Evolutionary conservation across 345 rosid genomes (phyloP).

Genomic region (Gossypium herbaceum): DNA sequence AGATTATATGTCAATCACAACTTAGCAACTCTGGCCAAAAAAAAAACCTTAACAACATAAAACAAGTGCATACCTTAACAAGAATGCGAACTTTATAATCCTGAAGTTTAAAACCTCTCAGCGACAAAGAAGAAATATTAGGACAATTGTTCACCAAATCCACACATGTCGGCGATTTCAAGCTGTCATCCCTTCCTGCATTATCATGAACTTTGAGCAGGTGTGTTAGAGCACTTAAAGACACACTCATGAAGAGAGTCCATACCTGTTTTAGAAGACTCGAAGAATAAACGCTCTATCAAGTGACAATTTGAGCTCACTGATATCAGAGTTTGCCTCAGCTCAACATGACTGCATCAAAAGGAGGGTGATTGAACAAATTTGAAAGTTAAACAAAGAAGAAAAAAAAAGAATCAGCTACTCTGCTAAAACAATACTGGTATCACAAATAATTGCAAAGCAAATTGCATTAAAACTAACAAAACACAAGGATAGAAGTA

Average conservation of each 20-base stretch:
- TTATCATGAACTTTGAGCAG: conserved; percentile 23
- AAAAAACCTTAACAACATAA: neutral
- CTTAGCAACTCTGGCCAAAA: neutral
- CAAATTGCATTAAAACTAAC: neutral
- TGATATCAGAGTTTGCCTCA: conserved; percentile 56
- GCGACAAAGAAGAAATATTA: conserved; percentile 63
- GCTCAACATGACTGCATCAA: conserved; percentile 51
- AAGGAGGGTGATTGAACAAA: neutral
- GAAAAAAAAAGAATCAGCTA: neutral
- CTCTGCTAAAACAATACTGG: neutral
- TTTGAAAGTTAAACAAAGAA: neutral
- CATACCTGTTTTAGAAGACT: conserved; percentile 62
- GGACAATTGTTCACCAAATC: conserved; percentile 72
- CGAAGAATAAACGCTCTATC: conserved; percentile 71
- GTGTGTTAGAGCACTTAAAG: conserved; percentile 7
- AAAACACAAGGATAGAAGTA: neutral
- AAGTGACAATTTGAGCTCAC: conserved; percentile 57
- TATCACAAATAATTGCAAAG: neutral
- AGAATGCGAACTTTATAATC: conserved; percentile 56
- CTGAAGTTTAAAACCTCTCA: conserved; percentile 77
- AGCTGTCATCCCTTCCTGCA: conserved; percentile 64
- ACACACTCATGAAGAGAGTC: conserved; percentile 17
- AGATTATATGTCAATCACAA: conserved; percentile 1
- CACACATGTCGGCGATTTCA: conserved; percentile 55
- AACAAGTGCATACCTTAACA: conserved; percentile 47